A percentile compares a stretch with the other conserved stretches of the same genome.
phyloP scores from a whole-genome alignment of 768 basidiomycete genomes.

The Hygrophorus russula region DNA sequence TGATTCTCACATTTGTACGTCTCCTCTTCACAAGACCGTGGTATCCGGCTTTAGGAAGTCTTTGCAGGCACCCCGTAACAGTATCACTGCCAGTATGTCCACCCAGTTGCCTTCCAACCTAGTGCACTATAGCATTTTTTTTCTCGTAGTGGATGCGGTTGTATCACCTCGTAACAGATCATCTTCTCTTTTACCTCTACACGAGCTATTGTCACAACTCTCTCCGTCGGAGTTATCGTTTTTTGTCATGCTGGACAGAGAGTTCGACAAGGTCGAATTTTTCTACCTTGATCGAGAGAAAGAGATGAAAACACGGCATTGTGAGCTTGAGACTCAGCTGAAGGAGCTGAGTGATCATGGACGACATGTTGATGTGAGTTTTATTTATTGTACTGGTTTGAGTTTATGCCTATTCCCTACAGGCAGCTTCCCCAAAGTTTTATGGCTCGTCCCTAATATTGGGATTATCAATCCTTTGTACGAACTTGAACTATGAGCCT shows the following conservation, averaged over 20 bases:
- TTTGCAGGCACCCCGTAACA: too few species aligned
- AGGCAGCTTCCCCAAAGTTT: too few species aligned
- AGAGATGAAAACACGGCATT: slow-evolving; percentile 39
- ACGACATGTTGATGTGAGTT: slow-evolving; percentile 8
- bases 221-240: slow-evolving; percentile 56
- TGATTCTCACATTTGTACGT: too few species aligned
- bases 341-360: slow-evolving; percentile 59
- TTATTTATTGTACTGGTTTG: too few species aligned
- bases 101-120: too few species aligned
- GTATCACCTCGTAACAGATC: neutral
- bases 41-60: too few species aligned
- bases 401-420: too few species aligned
- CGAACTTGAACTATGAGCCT: too few species aligned
- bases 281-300: slow-evolving; percentile 72
- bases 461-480: too few species aligned
- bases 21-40: too few species aligned
- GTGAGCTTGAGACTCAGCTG: slow-evolving; percentile 54
- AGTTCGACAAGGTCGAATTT: slow-evolving; percentile 75
- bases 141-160: neutral
- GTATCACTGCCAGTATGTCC: too few species aligned
- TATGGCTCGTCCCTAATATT: too few species aligned
- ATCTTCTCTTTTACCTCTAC: slow-evolving; percentile 22
- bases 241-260: slow-evolving; percentile 63
- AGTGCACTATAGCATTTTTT: neutral
- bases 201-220: slow-evolving; percentile 41